Percentiles rank a stretch among this genome's conserved stretches.
Evolutionary conservation across 140 eudicot species (phyloP).

Genomic region (Ambrosia hybrid): DNA sequence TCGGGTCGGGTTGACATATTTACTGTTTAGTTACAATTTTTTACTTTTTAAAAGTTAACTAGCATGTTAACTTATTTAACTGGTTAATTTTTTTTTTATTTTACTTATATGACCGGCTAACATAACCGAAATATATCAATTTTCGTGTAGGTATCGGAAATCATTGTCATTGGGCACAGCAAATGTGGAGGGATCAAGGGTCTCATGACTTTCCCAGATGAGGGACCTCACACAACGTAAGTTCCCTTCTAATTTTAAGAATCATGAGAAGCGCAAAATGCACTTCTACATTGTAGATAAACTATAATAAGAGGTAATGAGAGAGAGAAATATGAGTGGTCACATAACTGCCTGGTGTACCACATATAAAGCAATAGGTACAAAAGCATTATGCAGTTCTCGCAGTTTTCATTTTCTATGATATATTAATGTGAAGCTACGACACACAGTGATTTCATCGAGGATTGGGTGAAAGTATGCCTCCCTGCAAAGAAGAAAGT

Average conservation of each 20-base stretch:
- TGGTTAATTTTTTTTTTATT: background rate
- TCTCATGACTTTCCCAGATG: slow-evolving; percentile 92
- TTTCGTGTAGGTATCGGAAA: slow-evolving; percentile 60
- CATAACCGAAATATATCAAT: background rate
- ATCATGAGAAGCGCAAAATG: no score
- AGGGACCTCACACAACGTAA: slow-evolving; percentile 74
- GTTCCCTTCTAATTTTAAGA: background rate
- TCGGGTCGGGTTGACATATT: no score
- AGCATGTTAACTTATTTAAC: background rate
- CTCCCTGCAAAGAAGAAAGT: slow-evolving; percentile 85
- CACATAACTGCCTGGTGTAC: no score
- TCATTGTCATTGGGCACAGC: slow-evolving; percentile 94
- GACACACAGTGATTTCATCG: slow-evolving; percentile 74
- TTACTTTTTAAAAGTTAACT: no score
- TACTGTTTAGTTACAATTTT: no score
- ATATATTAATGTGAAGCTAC: background rate
- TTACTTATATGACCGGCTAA: no score
- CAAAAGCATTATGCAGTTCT: background rate
- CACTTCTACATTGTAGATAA: no score
- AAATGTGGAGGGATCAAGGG: slow-evolving; percentile 98
- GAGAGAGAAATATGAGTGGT: no score
- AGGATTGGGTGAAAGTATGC: slow-evolving; percentile 85
- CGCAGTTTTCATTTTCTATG: background rate
- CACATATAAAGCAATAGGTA: no score
- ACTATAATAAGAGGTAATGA: no score